Base-by-base conservation (phyloP, 2,329 filamentous ascomycete species). In the Pseudopyricularia javanii region DNA sequence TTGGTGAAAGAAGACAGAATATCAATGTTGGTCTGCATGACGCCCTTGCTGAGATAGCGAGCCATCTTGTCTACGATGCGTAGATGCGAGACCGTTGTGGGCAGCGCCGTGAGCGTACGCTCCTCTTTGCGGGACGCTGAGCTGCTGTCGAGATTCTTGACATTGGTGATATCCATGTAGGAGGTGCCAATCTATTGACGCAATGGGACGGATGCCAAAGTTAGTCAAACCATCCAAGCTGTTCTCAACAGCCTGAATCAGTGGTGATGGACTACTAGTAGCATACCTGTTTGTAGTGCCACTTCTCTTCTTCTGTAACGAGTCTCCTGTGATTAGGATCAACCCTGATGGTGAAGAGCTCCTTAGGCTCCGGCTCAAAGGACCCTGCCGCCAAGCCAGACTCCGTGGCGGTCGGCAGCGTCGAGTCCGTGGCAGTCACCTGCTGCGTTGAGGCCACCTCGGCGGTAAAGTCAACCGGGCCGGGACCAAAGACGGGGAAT, bases 261-360 rank as follows among this genome's bases (percentile, higher is more conserved):
- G 9, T 30, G 28, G 9, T 9, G 9, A 30, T 30, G 28, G 28
- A 9, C 28, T 30, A 5, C 28, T n/a, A 49, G 56, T 48, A 20
- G 70, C 80, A 54, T 77, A 94, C 90, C 60, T 88, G 77, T 63
- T 86, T 84, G 58, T 97, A 72, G 67, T 85, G 83, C 90, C 91
- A 96, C 70, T 97, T 98, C 72, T 96, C 83, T 33, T 95, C 88
- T 62, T 97, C 91, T 0, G 88, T 94, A 32, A 96, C 85, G 86
- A 88, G 93, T 74, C 78, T 74, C 20, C 84, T 91, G 65, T 91
- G 77, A 53, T 87, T 88, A 3, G 88, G 88, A 15, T 80, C 78
- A 26, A 93, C 75, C 72, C 97, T 91, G 57, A 98, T 83, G 47
- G 95, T 75, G 66, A 79, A 93, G 3, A 63, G 40, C 12, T 45